Evolutionary conservation across 2,329 filamentous ascomycete genomes (phyloP), one percentile per base, ranked within the genome.

Genomic region (Colletotrichum sp.): DNA sequence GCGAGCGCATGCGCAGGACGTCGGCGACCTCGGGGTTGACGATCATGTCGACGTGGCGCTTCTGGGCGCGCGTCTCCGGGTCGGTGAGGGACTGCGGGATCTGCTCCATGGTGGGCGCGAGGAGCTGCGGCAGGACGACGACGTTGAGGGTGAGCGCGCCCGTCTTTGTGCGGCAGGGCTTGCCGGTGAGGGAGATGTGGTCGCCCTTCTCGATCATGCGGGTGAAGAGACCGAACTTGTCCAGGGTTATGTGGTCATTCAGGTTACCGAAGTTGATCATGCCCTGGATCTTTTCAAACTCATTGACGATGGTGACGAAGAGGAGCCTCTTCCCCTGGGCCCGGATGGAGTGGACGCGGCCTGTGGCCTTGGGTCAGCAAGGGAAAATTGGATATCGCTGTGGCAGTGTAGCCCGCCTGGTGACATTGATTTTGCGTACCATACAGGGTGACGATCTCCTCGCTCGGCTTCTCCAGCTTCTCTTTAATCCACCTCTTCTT

Each of bases 31-130:
- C 86, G 38, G 88, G 89, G 83, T 96, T 94, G 72, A 96, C 93
- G 34, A 98, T 90, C 84, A 98, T 92, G 84, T 98, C 95, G 52
- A 98, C 90, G 85, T 99, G 96, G 26, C 95, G 95, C 79, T 94
- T 92, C 77, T 94, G 92, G 52, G 94, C 93, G 78, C 92, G 92
- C 43, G 92, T 94, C 83, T 96, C 94, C 57, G 91, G 89, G 81
- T 96, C 92, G 64, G 90, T 89, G 64, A 98, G 87, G 71, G 90
- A 90, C 38, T 92, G 88, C 0, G 97, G 97, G 16, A 98, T 89
- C 78, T 94, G 93, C 79, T 96, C 94, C 75, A 98, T 88, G 79
- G 94, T 93, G 1, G 96, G 96, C 16, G 95, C 91, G 61, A 98
- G 86, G 13, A 98, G 87, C 61, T 90, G 86, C 6, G 96, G 96